Evolutionary conservation across 192 early-diverging fungal genomes (phyloP), one percentile per base, ranked within the genome.

Genomic region (Linnemannia schmuckeri): DNA sequence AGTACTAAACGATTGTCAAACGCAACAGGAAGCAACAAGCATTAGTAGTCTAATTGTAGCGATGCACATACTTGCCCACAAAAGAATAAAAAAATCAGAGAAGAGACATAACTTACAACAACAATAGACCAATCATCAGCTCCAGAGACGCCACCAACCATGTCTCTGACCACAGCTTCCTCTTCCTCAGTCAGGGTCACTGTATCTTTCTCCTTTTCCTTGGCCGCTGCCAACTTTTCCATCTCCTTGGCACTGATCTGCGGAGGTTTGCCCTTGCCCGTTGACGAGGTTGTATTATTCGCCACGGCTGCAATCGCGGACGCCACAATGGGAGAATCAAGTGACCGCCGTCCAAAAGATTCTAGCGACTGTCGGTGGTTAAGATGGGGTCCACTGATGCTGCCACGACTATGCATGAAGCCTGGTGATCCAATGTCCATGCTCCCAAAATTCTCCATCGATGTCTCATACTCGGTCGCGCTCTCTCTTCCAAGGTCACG

Each of bases 401-500:
- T 46, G 15, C 47, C 69, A 9, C 55, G 72, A 47, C 79, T 75
- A 35, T 41, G 46, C 41, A 76, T 57, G 18, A 76, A 68, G 9
- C 70, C 61, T 63, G 68, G 24, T 15, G 78, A 49, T 9, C 77
- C 77, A n/a, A 44, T 70, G 8, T 84, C 82, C 38, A 71, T 35
- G 13, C 74, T 68, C 20, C 49, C 66, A 71, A 87, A 87, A n/a
- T 79, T 87, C 68, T 87, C 85, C 30, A 74, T 17, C 0, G 85
- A 87, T 5, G 85, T 87, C 66, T 87, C 85, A 17, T 87, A 87
- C 6, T 87, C 85, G 0, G 85, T 87, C 15, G 79, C 80, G 30
- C 85, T 87, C 54, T 81, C 85, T 18, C 74, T 61, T 2, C 83
- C 77, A 61, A 41, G 27, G 30, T 72, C 74, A 33, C 79, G 70